phyloP scores from a whole-genome alignment of 176 grass and related monocot species.

The Oryza nivara region DNA sequence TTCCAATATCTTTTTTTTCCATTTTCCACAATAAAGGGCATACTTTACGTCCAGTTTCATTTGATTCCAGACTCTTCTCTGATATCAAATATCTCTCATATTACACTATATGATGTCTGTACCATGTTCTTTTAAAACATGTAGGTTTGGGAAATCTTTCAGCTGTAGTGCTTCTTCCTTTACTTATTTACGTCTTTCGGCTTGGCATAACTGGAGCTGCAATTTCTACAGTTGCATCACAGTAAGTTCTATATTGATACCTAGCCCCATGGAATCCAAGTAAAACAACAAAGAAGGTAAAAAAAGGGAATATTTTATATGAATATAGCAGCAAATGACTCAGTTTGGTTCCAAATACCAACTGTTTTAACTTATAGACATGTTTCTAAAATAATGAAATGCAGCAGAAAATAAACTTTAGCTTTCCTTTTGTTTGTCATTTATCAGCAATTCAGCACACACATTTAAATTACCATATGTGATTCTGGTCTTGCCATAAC shows the following conservation, averaged over 20 bases:
- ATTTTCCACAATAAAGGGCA: conserved; percentile 4
- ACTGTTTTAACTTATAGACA: conserved; percentile 1
- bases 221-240: conserved; percentile 67
- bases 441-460: neutral
- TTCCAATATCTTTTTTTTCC: neutral
- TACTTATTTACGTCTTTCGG: conserved; percentile 63
- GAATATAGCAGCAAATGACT: conserved; percentile 4
- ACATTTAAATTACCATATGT: conserved; percentile 8
- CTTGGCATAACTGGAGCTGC: conserved; percentile 73
- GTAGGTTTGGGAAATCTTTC: conserved; percentile 67
- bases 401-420: neutral
- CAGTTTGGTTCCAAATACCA: conserved; percentile 5
- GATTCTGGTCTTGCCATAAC: neutral
- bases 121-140: conserved; percentile 32
- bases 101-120: conserved; percentile 21
- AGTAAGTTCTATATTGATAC: conserved; percentile 55
- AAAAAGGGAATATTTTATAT: neutral
- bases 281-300: neutral
- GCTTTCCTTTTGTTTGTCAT: neutral
- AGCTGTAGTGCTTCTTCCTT: conserved; percentile 57
- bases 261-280: neutral
- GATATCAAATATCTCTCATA: conserved; percentile 10
- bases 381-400: conserved; percentile 14
- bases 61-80: conserved; percentile 13
- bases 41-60: conserved; percentile 13